phyloP scores from a whole-genome alignment of 2,329 filamentous ascomycete genomes.

The Dactylella cylindrospora region DNA sequence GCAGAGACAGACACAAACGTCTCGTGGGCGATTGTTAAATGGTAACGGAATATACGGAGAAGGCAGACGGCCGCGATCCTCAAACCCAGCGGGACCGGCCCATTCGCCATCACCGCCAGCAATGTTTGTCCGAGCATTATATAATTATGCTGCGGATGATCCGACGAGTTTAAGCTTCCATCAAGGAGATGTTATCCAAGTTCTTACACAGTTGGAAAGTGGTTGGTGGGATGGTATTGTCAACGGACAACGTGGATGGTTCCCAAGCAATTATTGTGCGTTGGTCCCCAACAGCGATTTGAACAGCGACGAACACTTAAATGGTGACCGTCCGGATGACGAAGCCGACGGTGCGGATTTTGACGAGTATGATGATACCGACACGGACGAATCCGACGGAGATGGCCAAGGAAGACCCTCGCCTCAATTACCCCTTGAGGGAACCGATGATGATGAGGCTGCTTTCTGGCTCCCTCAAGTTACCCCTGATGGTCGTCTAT shows the following conservation, averaged over 20 bases:
- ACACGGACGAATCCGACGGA: conserved; percentile 57
- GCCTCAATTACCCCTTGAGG: conserved; percentile 63
- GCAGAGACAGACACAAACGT: conserved; percentile 29
- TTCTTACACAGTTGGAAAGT: conserved; percentile 95
- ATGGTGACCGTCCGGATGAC: conserved; percentile 67
- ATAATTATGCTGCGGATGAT: conserved; percentile 98
- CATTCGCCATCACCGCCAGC: conserved; percentile 59
- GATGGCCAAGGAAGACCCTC: conserved; percentile 58
- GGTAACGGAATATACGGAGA: conserved; percentile 53
- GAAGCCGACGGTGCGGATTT: conserved; percentile 69
- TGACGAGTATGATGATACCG: conserved; percentile 63
- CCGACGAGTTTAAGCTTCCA: conserved; percentile 95
- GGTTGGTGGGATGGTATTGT: conserved; percentile 99
- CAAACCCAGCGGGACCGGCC: conserved; percentile 31
- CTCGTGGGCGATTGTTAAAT: conserved; percentile 56
- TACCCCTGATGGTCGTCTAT: conserved; percentile 85
- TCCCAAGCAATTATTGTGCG: conserved; percentile 97
- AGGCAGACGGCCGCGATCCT: conserved; percentile 38
- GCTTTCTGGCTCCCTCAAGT: conserved; percentile 99
- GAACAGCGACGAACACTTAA: conserved; percentile 63
- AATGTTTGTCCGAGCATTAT: conserved; percentile 92
- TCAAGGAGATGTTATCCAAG: conserved; percentile 95
- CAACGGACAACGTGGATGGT: conserved; percentile 95
- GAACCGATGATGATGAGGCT: conserved; percentile 68
- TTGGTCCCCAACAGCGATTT: conserved; percentile 77